Evolutionary conservation across 768 basidiomycete species (phyloP).

Genomic region (Candolleomyces eurysporus): DNA sequence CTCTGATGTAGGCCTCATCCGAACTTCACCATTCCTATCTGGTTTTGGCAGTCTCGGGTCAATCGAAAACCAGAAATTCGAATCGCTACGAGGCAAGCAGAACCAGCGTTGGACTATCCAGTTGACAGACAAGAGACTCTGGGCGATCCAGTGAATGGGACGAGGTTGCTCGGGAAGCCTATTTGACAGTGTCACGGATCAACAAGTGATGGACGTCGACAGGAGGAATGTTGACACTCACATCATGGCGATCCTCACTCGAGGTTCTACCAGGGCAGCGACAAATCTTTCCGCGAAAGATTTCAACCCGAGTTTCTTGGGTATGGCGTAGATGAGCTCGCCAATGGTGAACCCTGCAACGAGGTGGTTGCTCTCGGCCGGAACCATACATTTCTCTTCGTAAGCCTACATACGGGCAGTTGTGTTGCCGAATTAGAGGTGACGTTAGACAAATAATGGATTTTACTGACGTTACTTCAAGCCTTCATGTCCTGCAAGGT

Average conservation of each 20-base stretch:
- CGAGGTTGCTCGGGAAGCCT: constrained; percentile 39
- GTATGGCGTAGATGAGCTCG: constrained; percentile 39
- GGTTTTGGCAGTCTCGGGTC: constrained; percentile 11
- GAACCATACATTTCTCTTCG: constrained; percentile 40
- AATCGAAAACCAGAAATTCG: constrained; percentile 14
- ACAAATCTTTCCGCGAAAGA: constrained; percentile 29
- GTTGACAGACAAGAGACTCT: constrained; percentile 19
- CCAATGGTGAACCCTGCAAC: constrained; percentile 39
- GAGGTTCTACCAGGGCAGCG: constrained; percentile 39
- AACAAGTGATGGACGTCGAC: background rate
- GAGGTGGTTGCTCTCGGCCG: constrained; percentile 36
- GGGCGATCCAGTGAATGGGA: constrained; percentile 27
- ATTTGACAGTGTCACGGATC: background rate
- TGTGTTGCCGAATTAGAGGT: background rate
- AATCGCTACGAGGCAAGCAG: constrained; percentile 33
- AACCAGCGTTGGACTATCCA: constrained; percentile 36
- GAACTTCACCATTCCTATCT: constrained; percentile 16
- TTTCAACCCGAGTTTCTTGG: constrained; percentile 36
- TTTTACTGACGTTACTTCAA: constrained; percentile 35
- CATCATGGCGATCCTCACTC: constrained; percentile 48
- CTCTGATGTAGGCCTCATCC: constrained; percentile 17
- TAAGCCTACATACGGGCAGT: constrained; percentile 29
- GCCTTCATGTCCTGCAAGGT: constrained; percentile 33
- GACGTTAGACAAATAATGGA: background rate
- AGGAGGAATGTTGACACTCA: constrained; percentile 19